Conservation (phyloP, 2,329 filamentous ascomycete species). For the Paracorniculantispora psalliotae region DNA sequence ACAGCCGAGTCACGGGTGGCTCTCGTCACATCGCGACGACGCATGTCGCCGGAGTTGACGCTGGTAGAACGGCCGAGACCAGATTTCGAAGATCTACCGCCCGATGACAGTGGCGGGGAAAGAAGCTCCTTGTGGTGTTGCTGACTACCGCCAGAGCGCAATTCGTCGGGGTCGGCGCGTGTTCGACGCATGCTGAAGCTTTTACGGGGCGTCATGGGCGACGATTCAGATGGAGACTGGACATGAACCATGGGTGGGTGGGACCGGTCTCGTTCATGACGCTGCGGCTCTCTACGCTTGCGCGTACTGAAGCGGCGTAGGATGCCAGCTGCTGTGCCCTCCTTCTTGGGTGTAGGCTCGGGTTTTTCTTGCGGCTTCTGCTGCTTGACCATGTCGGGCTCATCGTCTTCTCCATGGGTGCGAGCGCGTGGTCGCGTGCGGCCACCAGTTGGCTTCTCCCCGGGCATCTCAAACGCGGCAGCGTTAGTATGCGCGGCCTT, state of each 20-base stretch:
- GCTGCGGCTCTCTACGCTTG: slow-evolving; percentile 63
- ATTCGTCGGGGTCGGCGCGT: slow-evolving; percentile 50
- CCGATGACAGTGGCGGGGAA: slow-evolving; percentile 63
- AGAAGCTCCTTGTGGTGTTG: slow-evolving; percentile 74
- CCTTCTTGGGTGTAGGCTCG: slow-evolving; percentile 68
- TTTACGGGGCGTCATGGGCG: slow-evolving; percentile 62
- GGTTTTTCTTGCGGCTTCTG: slow-evolving; percentile 45
- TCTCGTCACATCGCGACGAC: slow-evolving; percentile 51
- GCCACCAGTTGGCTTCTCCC: slow-evolving; percentile 80
- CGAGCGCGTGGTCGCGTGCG: slow-evolving; percentile 78
- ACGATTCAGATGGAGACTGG: slow-evolving; percentile 66
- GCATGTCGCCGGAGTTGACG: slow-evolving; percentile 81
- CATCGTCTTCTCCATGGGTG: slow-evolving; percentile 92
- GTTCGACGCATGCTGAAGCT: slow-evolving; percentile 77
- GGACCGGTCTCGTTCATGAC: slow-evolving; percentile 58
- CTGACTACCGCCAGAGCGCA: slow-evolving; percentile 57
- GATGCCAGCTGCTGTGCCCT: slow-evolving; percentile 79
- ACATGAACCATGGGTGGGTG: slow-evolving; percentile 71
- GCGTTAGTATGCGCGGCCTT: slow-evolving; percentile 87
- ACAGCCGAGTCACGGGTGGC: slow-evolving; percentile 60
- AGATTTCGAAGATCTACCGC: slow-evolving; percentile 58
- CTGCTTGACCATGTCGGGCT: slow-evolving; percentile 52
- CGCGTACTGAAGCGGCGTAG: slow-evolving; percentile 88
- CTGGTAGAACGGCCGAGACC: slow-evolving; percentile 82
- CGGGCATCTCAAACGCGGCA: slow-evolving; percentile 78